Evolutionary conservation across 2,329 filamentous ascomycete species (phyloP), one percentile per base, ranked within the genome.

Genomic region (Botrytis paeoniae): DNA sequence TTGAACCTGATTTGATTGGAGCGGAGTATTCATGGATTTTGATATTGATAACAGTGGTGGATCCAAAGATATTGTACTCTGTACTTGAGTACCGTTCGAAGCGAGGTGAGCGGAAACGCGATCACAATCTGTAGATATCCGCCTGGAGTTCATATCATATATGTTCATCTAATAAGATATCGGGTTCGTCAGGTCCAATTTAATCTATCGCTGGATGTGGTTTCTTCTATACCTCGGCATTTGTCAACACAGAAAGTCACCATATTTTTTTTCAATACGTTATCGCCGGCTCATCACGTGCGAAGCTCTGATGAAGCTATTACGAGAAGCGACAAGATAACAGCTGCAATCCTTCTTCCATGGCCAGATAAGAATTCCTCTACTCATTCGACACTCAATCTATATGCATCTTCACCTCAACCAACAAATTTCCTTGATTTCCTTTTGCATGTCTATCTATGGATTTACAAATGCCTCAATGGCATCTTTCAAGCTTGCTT

Each of bases 281-380:
- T 64, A 70, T 35, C 41, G 9, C 32, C 35, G 18, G 22, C 48
- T 51, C 41, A 54, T 70, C 69, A 70, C 69, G 69, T 70, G 69
- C 22, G n/a, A 62, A 48, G 32, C 59, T 64, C 48, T 32, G 32
- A 57, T 63, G 69, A 70, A 70, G 69, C 69, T 70, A 70, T 70
- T 70, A 70, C 69, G 59, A 64, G 69, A 70, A 70, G 69, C 69
- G 69, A 63, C 69, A 70, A 64, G 69, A 70, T 70, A 70, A 70
- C 69, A 39, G 25, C 25, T 43, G 39, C 69, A 70, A 70, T 70
- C n/a, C 57, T 35, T 63, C 41, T 43, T 70, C 12, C 35, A 61
- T 51, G 59, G 22, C n/a, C 59, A 63, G 69, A 70, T 70, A 70
- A 70, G 69, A 70, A 45, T 29, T 25, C 69, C 62, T 70, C 41